Base-by-base conservation (phyloP, 2,329 filamentous ascomycete species). In the Penicillium sumatraense region DNA sequence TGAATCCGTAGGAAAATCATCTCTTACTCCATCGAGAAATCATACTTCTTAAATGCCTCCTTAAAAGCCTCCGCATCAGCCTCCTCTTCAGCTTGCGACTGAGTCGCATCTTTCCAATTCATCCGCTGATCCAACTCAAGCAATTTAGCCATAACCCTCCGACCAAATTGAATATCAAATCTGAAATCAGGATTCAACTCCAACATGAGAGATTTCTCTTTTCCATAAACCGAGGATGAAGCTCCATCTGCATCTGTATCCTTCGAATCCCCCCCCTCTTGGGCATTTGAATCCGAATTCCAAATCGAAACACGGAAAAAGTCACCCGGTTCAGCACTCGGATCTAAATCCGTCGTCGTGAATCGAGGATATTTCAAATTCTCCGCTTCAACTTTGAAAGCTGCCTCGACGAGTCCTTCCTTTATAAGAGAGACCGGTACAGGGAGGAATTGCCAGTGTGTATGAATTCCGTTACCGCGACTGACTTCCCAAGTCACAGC, bases 401-500 rank as follows among this genome's bases (percentile, higher is more conserved):
- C 93, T 0, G 90, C 91, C 71, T 96, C 91, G 0, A 96, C 90
- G 1, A 96, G 80, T 0, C 90, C 89, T 44, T 86, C 86, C 18
- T 76, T 78, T 48, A 96, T 83, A 41, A 91, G 78, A 9, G 89
- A 81, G 0, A 83, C 79, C 0, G 89, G 84, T 0, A 96, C 80
- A 1, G 95, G 91, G 26, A 98, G 78, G 63, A 96, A 89, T 74
- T 99, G 96, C 95, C 93, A 97, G 69, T 98, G 93, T 1, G 88
- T 83, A 71, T 99, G 95, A 53, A 98, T 87, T 51, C 95, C 91
- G 49, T 84, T 84, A 4, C 81, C 81, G 48, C 92, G 88, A 69
- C 88, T 93, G 66, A 99, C 93, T 75, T 98, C 95, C 86, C 91
- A 99, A 0, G 91, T 95, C 1, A 98, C 89, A 2, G 87, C 85